Percentiles rank a stretch among this genome's conserved stretches.
Conservation (phyloP, 176 grass and related monocot genomes). For the Cocos nucifera region DNA sequence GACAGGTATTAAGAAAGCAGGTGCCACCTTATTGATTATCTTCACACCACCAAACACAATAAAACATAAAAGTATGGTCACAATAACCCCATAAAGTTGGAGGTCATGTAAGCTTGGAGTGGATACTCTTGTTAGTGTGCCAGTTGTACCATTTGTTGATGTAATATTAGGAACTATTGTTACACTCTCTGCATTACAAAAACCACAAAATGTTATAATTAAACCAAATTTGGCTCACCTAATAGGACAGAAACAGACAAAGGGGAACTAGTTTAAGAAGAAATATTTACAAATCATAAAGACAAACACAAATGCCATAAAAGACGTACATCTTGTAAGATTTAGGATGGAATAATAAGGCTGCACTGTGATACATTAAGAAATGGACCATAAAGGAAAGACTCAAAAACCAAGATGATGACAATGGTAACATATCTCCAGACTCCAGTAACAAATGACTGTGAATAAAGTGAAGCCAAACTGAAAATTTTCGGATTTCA, state of each 20-base stretch:
- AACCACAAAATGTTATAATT: too few relatives aligned
- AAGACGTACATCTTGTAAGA: neutral
- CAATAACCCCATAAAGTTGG: constrained; percentile 88
- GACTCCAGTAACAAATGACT: too few relatives aligned
- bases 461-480: too few relatives aligned
- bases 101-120: constrained; percentile 93
- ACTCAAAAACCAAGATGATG: too few relatives aligned
- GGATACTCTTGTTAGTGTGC: constrained; percentile 53
- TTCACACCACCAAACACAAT: constrained; percentile 99
- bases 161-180: constrained; percentile 64
- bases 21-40: constrained; percentile 93
- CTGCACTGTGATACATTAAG: too few relatives aligned
- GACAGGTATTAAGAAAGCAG: constrained; percentile 86
- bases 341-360: too few relatives aligned
- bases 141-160: constrained; percentile 55
- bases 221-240: too few relatives aligned
- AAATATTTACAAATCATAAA: constrained; percentile 2
- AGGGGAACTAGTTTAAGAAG: too few relatives aligned
- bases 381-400: too few relatives aligned
- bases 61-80: constrained; percentile 87
- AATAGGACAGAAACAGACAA: too few relatives aligned
- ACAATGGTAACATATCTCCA: too few relatives aligned
- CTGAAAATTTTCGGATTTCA: too few relatives aligned
- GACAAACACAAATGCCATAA: constrained; percentile 14
- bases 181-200: constrained; percentile 57